Percentiles rank a stretch among this genome's conserved stretches.
Conservation (phyloP, 2,329 filamentous ascomycete genomes). For the Plenodomus biglobosus region DNA sequence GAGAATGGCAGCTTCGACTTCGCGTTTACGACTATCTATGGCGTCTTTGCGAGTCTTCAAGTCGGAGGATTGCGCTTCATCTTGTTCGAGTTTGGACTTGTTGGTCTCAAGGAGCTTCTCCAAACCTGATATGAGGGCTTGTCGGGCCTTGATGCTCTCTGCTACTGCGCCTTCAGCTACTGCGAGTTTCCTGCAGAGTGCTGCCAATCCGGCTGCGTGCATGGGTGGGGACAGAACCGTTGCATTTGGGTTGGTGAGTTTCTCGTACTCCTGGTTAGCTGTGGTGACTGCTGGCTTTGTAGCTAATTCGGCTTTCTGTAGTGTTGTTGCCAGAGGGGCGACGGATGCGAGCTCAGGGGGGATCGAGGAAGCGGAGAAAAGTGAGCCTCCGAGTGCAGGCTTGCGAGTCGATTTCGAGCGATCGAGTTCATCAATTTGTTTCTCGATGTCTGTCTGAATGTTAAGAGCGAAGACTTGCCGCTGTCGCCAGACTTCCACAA, state of each 20-base stretch:
- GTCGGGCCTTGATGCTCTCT: slow-evolving; percentile 84
- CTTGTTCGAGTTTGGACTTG: slow-evolving; percentile 66
- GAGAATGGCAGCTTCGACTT: slow-evolving; percentile 91
- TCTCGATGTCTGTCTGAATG: slow-evolving; percentile 79
- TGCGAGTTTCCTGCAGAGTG: slow-evolving; percentile 84
- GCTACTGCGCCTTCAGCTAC: slow-evolving; percentile 86
- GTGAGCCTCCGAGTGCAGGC: slow-evolving; percentile 65
- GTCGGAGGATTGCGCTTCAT: slow-evolving; percentile 66
- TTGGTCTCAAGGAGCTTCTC: slow-evolving; percentile 80
- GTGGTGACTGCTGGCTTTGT: slow-evolving; percentile 67
- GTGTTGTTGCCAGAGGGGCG: slow-evolving; percentile 70
- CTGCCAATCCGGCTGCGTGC: slow-evolving; percentile 84
- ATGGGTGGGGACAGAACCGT: slow-evolving; percentile 80
- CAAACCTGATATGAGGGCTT: slow-evolving; percentile 73
- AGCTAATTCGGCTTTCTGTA: slow-evolving; percentile 71
- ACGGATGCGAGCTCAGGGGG: slow-evolving; percentile 77
- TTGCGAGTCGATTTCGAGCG: slow-evolving; percentile 58
- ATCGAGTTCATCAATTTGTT: slow-evolving; percentile 68
- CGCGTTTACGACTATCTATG: slow-evolving; percentile 79
- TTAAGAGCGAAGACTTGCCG: slow-evolving; percentile 78
- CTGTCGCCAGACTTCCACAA: slow-evolving; percentile 93
- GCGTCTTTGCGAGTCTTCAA: slow-evolving; percentile 67
- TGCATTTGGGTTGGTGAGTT: slow-evolving; percentile 71
- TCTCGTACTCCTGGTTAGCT: slow-evolving; percentile 81
- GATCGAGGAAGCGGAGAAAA: slow-evolving; percentile 65